Base-by-base conservation (phyloP, 2,329 filamentous ascomycete species). In the Phialophora tarda region DNA sequence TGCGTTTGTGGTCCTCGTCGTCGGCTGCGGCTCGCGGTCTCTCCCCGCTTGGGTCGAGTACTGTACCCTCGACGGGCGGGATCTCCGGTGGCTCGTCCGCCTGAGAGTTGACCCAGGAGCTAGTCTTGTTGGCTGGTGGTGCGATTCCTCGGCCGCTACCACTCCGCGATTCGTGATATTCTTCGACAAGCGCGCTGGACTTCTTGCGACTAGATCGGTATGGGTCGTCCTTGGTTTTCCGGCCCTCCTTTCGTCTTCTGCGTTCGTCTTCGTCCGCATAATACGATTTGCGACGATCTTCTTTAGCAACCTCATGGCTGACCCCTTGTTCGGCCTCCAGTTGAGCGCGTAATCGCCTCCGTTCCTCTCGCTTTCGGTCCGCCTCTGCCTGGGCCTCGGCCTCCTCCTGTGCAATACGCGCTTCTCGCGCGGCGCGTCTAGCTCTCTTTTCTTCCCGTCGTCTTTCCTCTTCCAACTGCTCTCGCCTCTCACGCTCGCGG, bases 371-470 rank as follows among this genome's bases (percentile, higher is more conserved):
- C 14, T 77, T 75, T 67, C 79, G 78, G 12, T 78, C 76, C 4
- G 76, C 78, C 68, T 74, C 75, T 23, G 77, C 77, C 70, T 71
- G 67, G 12, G 67, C 63, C 17, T 78, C 77, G 38, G 76, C 72
- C 41, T 74, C 74, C 38, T 75, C 75, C 66, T 76, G 73, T 50
- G 73, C 77, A 26, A 73, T 72, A 47, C 68, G 70, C 50, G 74
- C 72, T 62, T 77, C 75, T 63, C 70, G 75, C 23, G 72, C 73
- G 5, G 72, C 75, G 30, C 85, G 82, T 47, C 86, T 82, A 2
- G 83, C 83, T 59, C 88, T 85, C 69, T 85, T 87, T 65, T 89
- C 86, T 68, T 86, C 85, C 63, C 82, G 80, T 64, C 80, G 79
- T 66, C 82, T 81, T 32, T 81, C 80, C 71, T 88, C 85, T 1